Conservation (phyloP, 108 stramenopile species). For the Asterionellopsis glacialis region DNA sequence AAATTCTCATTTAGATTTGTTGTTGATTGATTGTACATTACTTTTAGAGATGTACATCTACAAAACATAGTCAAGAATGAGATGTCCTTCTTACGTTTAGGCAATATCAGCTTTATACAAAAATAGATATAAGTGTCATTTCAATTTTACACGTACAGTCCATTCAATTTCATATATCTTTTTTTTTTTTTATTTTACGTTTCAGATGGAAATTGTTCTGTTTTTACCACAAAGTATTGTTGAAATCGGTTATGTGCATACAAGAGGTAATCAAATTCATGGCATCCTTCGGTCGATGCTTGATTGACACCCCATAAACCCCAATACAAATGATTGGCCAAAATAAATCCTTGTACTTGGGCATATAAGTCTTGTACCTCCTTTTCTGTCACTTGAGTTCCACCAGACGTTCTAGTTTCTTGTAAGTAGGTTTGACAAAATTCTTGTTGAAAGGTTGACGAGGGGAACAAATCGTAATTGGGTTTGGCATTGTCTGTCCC, state of each 20-base stretch:
- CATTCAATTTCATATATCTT: too few species aligned
- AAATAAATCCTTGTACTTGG: conserved; percentile 58
- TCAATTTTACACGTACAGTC: too few species aligned
- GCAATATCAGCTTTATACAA: too few species aligned
- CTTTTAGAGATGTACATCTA: too few species aligned
- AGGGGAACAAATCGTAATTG: conserved; percentile 58
- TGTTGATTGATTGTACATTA: too few species aligned
- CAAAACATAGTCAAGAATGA: too few species aligned
- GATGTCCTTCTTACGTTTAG: too few species aligned
- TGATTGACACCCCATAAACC: conserved; percentile 86
- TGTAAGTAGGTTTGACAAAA: conserved; percentile 62
- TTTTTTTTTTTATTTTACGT: too few species aligned
- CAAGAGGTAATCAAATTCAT: conserved; percentile 65
- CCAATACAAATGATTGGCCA: conserved; percentile 87
- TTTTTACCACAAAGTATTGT: conserved; percentile 15
- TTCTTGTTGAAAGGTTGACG: conserved; percentile 22
- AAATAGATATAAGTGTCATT: too few species aligned
- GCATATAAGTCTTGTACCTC: conserved; percentile 23
- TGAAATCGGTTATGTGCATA: conserved; percentile 35
- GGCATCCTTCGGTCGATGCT: conserved; percentile 76
- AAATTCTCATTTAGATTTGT: too few species aligned
- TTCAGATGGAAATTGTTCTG: neutral
- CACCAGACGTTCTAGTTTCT: conserved; percentile 4
- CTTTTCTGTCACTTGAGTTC: neutral
- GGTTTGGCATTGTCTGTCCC: conserved; percentile 62